Evolutionary conservation across 1,284 basidiomycete species (phyloP).

Genomic region (Apiotrichum domesticum): DNA sequence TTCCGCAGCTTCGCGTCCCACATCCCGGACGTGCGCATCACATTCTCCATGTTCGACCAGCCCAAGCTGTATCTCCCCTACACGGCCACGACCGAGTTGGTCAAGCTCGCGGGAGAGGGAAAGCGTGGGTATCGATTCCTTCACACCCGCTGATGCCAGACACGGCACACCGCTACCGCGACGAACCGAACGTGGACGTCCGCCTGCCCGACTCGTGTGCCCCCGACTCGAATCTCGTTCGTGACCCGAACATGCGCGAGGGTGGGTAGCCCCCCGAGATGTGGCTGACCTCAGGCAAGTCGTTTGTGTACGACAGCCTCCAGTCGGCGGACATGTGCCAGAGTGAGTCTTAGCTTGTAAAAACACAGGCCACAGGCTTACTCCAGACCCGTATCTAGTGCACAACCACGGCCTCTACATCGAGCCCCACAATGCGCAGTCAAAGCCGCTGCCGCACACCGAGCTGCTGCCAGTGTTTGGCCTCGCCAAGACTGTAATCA

Average conservation of each 20-base stretch:
- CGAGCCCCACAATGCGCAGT: constrained; percentile 37
- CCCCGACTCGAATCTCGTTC: constrained; percentile 35
- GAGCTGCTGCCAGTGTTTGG: constrained; percentile 44
- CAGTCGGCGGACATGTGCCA: constrained; percentile 43
- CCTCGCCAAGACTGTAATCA: constrained; percentile 45
- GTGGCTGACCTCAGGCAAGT: constrained; percentile 19
- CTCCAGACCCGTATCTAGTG: constrained; percentile 38
- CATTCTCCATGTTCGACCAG: constrained; percentile 50
- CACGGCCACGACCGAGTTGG: constrained; percentile 42
- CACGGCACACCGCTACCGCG: constrained; percentile 12
- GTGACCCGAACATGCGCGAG: constrained; percentile 15
- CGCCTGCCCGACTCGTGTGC: constrained; percentile 36
- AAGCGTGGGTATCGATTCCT: constrained; percentile 36
- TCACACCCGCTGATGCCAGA: background rate
- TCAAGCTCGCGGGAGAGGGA: constrained; percentile 45
- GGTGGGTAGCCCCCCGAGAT: background rate
- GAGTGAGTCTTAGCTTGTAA: constrained; percentile 8
- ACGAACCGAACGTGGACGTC: constrained; percentile 35
- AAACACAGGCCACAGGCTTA: background rate
- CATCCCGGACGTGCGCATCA: constrained; percentile 45
- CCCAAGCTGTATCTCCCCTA: constrained; percentile 50
- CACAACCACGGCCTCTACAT: constrained; percentile 43
- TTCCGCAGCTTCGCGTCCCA: constrained; percentile 38
- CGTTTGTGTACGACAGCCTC: constrained; percentile 40
- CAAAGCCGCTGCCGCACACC: constrained; percentile 43